Base-by-base conservation (phyloP, 768 basidiomycete species). In the Pholiota conissans region DNA sequence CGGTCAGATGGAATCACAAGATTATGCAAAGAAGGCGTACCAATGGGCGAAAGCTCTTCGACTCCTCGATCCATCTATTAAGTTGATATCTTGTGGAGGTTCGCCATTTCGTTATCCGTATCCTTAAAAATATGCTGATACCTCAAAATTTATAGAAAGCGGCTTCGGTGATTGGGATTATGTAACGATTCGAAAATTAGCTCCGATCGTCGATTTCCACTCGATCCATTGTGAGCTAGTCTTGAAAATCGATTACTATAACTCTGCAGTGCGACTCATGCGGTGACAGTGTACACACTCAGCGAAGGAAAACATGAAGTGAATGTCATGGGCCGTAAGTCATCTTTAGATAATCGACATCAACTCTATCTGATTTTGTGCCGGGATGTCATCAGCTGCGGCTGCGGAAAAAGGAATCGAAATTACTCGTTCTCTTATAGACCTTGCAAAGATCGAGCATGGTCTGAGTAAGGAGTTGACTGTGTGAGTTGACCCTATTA, bases 11-110 rank as follows among this genome's bases (percentile, higher is more conserved):
- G 76, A 76, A 11, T 76, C 82, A 0, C 68, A 72, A 20, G 84
- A 83, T 49, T 86, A 86, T 65, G 78, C 80, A 26, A 78, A 79
- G 61, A 79, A 76, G 50, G 84, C 84, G 0, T 79, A 73, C 47
- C 82, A 81, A 58, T 87, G 85, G 85, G 84, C 84, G 2, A 84
- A 85, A 63, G 84, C 82, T 0, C 70, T 87, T 22, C 74, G 75
- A 26, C 71, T 85, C 0, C 77, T 86, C 3, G 85, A 87, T 61
- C 84, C 84, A 1, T 73, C 56, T 16, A 80, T 86, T 64, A 73
- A 81, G 56, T 68, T 87, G 6, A 74, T 86, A 22, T 77, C 79
- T 3, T 87, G 85, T 61, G 85, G 84, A 49, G 74, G 73, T 73
- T 59, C 22, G 72, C 72, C 28, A 67, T 70, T 14, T 55, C 71